Percentiles rank a stretch among this genome's conserved stretches.
Evolutionary conservation across 306 rosid genomes (phyloP).

Genomic region (Crotalaria pallida): DNA sequence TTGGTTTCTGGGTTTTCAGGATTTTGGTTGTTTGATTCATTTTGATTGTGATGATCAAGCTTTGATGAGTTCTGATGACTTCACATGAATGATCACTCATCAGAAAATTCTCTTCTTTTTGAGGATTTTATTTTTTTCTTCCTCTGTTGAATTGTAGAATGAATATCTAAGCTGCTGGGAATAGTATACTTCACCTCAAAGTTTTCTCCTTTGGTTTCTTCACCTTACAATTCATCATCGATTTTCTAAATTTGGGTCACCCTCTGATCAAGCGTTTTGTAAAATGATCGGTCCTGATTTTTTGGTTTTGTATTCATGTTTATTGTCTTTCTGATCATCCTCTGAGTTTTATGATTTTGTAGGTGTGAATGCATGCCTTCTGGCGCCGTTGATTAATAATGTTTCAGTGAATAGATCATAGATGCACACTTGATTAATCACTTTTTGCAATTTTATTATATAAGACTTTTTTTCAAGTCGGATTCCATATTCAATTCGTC

Average conservation of each 20-base stretch:
- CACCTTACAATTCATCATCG: background rate
- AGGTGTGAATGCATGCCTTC: slow-evolving; percentile 17
- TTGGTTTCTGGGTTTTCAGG: slow-evolving; percentile 32
- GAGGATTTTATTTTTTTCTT: slow-evolving; percentile 28
- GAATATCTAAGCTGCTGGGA: slow-evolving; percentile 54
- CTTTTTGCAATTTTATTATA: too few species aligned
- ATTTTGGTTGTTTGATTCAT: slow-evolving; percentile 24
- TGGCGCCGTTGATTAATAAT: slow-evolving; percentile 9
- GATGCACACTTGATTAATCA: too few species aligned
- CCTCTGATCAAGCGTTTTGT: background rate
- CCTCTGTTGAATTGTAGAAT: slow-evolving; percentile 50
- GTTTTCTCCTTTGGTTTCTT: slow-evolving; percentile 27
- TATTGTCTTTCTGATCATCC: background rate
- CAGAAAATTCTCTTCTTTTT: slow-evolving; percentile 37
- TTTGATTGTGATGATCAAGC: slow-evolving; percentile 36
- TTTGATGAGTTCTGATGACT: slow-evolving; percentile 29
- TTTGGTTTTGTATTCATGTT: background rate
- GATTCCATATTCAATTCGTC: too few species aligned
- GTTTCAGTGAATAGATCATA: background rate
- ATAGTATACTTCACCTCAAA: slow-evolving; percentile 44
- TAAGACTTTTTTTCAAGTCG: too few species aligned
- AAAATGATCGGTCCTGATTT: slow-evolving; percentile 12
- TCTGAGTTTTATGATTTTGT: background rate
- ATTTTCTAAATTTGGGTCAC: slow-evolving; percentile 17
- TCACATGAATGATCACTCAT: slow-evolving; percentile 26